Base-by-base conservation (phyloP, 495 filamentous ascomycete species). In the Hypoxylon crocopeplum region DNA sequence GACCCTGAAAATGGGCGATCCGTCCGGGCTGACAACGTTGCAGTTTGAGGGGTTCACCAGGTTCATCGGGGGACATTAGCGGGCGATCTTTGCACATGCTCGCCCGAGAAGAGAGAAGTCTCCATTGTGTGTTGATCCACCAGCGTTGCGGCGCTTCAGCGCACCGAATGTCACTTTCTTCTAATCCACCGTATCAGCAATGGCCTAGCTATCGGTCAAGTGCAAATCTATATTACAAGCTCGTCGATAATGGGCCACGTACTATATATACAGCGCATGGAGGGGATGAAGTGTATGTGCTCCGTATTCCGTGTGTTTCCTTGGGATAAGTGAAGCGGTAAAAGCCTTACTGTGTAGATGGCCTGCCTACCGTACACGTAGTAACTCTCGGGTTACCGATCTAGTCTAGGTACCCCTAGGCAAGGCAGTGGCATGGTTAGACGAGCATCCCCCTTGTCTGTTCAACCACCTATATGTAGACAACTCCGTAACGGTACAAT, bases 61-160 rank as follows among this genome's bases (percentile, higher is more conserved):
- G 50, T 25, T 51, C 54, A 17, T 21, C 58, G 32, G 20, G 16
- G 39, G 33, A 38, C 36, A 48, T 56, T 63, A 57, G 53, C 53
- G 60, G 56, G 37, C 53, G 60, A 63, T 63, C 60, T 48, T 48
- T 58, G 53, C 53, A 63, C 60, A 63, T 63, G 53, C 47, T 52
- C 53, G 44, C 30, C 47, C 29, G 17, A 38, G 36, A 32, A 20
- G 10, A 16, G 32, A 45, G 10, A 33, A 30, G 21, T 53, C 19
- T 44, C 57, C 33, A 42, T 36, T 17, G 24, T 22, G 20, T 39
- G 46, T 38, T n/a, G 22, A 19, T 59, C 49, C 58, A 54, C 44
- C n/a, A n/a, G n/a, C n/a, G 5, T 29, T 29, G 25, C 25, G 25
- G 25, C 25, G n/a, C n/a, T n/a, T n/a, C n/a, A n/a, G n/a, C n/a